Base-by-base conservation (phyloP, 2,329 filamentous ascomycete species). In the Pleurostoma richardsiae region DNA sequence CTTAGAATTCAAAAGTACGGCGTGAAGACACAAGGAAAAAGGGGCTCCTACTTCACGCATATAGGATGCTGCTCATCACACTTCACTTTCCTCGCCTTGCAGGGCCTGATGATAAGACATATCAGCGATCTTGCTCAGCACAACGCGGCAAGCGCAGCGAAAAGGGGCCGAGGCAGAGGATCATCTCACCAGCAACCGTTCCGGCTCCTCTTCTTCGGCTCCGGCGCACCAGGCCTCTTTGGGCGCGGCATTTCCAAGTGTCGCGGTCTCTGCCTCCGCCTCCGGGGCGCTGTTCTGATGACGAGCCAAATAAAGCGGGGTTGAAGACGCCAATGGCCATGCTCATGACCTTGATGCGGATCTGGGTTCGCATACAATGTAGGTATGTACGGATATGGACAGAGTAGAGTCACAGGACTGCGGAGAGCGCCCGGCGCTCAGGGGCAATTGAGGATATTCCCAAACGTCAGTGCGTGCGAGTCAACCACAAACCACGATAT, bases 11-110 rank as follows among this genome's bases (percentile, higher is more conserved):
- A 19, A 19, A 19, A 19, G 19, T 19, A 19, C 2, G 19, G 19
- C 19, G 19, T 19, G 19, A 19, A 19, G 19, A 19, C 19, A 19
- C 19, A 19, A 19, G 19, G 19, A 19, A 30, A 52, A 43, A 44
- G 30, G 45, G 43, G 42, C 45, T 51, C 60, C 55, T 69, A 76
- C 72, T 90, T 90, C 42, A 77, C 59, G 65, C 88, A 92, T 51
- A 66, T 68, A 10, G 88, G 88, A 54, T 85, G 85, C 60, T 87
- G 83, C 64, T 92, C 88, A 52, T 85, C 87, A 66, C 88, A 92
- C 72, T 91, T 91, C 52, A 70, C 64, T 51, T 70, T 92, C 50
- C 86, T 79, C 52, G 79, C 78, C 69, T 91, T 91, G 70, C 88
- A 91, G 10, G 85, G 86, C 85, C 86, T 89, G 46, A 6, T 36